These are phyloP conservation scores for Crataegus laevigata DNA, from an alignment of 306 rosid genomes.

Conservation along the genomic window DNA sequence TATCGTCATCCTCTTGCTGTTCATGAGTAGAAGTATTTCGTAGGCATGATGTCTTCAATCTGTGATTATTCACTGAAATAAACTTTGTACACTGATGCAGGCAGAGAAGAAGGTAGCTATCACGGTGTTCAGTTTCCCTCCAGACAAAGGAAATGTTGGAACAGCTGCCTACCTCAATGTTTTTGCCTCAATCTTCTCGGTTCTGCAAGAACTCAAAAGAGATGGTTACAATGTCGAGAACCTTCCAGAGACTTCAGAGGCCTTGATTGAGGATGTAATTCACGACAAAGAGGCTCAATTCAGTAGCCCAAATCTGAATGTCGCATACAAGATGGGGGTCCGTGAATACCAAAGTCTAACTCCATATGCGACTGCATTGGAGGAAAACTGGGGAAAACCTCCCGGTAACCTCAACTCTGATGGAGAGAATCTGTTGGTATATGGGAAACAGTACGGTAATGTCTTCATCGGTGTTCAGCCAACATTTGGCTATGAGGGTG, in stretches of 20 bases:
- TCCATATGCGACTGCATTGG: conserved; percentile 72
- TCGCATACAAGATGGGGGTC: conserved; percentile 88
- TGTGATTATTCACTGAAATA: not conserved
- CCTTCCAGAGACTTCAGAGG: conserved; percentile 91
- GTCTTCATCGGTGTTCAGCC: conserved; percentile 97
- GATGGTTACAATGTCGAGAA: conserved; percentile 90
- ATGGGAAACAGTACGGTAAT: conserved; percentile 86
- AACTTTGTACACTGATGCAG: conserved; percentile 33
- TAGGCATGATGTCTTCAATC: not conserved
- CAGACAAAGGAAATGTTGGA: conserved; percentile 98
- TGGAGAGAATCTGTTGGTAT: conserved; percentile 90
- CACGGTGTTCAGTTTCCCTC: conserved; percentile 98
- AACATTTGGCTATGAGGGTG: conserved; percentile 95
- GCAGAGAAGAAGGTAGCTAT: conserved; percentile 78
- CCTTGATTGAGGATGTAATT: conserved; percentile 77
- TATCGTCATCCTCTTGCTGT: not conserved
- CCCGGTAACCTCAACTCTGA: conserved; percentile 95
- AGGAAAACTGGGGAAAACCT: conserved; percentile 97
- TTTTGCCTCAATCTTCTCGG: conserved; percentile 85
- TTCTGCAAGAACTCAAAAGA: conserved; percentile 63
- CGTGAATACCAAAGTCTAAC: conserved; percentile 81
- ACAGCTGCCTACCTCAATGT: conserved; percentile 96
- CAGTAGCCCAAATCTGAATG: conserved; percentile 87
- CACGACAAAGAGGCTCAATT: conserved; percentile 99
- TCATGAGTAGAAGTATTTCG: not conserved